Conservation (phyloP, 208 protist species). For the Trypanosoma lewisi region DNA sequence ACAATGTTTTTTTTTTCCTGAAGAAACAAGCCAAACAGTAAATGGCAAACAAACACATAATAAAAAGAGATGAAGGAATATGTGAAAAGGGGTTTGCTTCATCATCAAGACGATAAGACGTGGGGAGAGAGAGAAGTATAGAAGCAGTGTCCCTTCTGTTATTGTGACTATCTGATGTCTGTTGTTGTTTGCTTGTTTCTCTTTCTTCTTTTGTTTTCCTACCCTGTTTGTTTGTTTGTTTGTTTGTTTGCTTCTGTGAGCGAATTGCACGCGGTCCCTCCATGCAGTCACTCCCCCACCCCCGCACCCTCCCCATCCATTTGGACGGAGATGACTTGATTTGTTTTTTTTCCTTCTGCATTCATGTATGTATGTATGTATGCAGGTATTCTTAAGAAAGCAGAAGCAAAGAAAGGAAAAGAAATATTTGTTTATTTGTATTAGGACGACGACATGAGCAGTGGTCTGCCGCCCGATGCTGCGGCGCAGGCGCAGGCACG, state of each 20-base stretch:
- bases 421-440: too few species aligned
- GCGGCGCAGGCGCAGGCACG: constrained; percentile 20
- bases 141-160: too few species aligned
- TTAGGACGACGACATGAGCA: constrained; percentile 1
- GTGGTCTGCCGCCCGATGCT: constrained; percentile 13
- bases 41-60: background rate
- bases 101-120: too few species aligned
- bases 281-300: too few species aligned
- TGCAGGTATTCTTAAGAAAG: background rate
- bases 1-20: background rate
- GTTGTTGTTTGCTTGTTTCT: background rate
- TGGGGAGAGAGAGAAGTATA: too few species aligned
- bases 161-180: too few species aligned
- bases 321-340: too few species aligned
- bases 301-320: too few species aligned
- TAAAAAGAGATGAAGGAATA: background rate
- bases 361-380: constrained; percentile 2
- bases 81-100: background rate
- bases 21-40: background rate
- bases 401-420: too few species aligned
- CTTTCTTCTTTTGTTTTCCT: background rate
- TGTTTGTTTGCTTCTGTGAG: background rate
- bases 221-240: background rate
- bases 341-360: background rate
- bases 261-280: background rate